These are phyloP conservation scores for Brassica hybrid DNA, from an alignment of 441 rosid species.

Conservation along the genomic window DNA sequence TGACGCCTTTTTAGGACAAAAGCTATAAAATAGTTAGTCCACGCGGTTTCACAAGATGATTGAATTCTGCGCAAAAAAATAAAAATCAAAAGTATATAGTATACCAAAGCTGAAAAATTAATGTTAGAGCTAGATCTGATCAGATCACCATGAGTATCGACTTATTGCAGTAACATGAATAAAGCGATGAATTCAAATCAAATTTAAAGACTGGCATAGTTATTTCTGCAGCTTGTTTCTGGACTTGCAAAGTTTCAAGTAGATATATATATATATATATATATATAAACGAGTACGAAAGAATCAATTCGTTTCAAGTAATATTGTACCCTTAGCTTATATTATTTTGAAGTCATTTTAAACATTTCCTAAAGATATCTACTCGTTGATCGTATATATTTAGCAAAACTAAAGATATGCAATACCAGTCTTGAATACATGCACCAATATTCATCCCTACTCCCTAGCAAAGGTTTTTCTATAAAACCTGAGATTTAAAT, in stretches of 20 bases:
- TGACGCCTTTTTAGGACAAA: constrained; percentile 13
- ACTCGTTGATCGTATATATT: background rate
- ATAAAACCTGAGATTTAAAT: background rate
- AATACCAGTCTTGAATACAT: background rate
- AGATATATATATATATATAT: too few species aligned
- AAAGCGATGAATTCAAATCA: background rate
- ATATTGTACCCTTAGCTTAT: background rate
- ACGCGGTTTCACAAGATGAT: constrained; percentile 28
- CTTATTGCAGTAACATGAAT: constrained; percentile 13
- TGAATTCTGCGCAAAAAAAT: background rate
- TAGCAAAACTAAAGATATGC: background rate
- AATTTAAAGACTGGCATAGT: background rate
- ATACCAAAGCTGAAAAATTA: background rate
- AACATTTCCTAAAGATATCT: background rate
- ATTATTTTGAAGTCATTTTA: background rate
- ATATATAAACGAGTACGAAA: constrained; percentile 6
- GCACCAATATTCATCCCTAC: background rate
- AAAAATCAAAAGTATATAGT: background rate
- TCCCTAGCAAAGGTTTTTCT: too few species aligned
- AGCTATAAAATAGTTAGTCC: constrained; percentile 13
- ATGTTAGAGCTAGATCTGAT: constrained; percentile 25
- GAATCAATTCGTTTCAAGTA: background rate
- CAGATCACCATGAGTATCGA: constrained; percentile 8
- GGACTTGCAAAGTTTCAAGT: background rate
- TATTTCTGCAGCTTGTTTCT: background rate